Evolutionary conservation across 2,329 filamentous ascomycete species (phyloP), one percentile per base, ranked within the genome.

Genomic region (Cucurbitaria berberidis): DNA sequence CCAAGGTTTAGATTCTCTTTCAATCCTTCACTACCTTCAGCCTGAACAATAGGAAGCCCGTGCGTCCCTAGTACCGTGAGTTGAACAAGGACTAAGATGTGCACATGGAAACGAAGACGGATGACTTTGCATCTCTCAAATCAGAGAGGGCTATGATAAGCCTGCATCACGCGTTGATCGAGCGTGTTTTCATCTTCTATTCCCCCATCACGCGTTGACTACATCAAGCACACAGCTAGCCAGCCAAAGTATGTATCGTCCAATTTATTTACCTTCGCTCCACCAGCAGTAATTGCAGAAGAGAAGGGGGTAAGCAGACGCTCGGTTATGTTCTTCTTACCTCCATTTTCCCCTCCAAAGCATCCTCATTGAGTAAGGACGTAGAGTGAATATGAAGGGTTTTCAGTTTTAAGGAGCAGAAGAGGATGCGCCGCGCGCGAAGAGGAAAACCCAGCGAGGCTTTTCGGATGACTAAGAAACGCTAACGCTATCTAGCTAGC

Each of bases 301-400:
- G 76, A 78, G 65, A 68, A 70, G 70, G 84, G 82, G 82, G 82
- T 86, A 86, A 86, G 82, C 80, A 78, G 80, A 82, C 80, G 75
- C 61, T 27, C 40, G 63, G 53, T 27, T 30, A 44, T 51, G 45
- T 68, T 57, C 61, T 61, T 75, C 84, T 87, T 65, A 84, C 85
- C 84, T 84, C 81, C 84, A 83, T 74, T 87, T 87, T 87, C 85
- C 85, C 85, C 84, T 87, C 85, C 82, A 81, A n/a, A 30, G 74
- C 78, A 81, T 66, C 62, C 80, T 79, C 82, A 85, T 80, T 78
- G 82, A 74, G 75, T 74, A 71, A 79, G 79, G 82, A 82, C 78
- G 79, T 81, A 85, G 84, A 87, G 84, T 87, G 85, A 86, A 87
- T 87, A 86, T 82, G 83, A 74, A 78, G 76, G 77, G 73, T 65